A percentile compares a stretch with the other conserved stretches of the same genome.
Evolutionary conservation across 225 moss, liverwort and hornwort genomes (phyloP).

Genomic region (Polytrichum commune): DNA sequence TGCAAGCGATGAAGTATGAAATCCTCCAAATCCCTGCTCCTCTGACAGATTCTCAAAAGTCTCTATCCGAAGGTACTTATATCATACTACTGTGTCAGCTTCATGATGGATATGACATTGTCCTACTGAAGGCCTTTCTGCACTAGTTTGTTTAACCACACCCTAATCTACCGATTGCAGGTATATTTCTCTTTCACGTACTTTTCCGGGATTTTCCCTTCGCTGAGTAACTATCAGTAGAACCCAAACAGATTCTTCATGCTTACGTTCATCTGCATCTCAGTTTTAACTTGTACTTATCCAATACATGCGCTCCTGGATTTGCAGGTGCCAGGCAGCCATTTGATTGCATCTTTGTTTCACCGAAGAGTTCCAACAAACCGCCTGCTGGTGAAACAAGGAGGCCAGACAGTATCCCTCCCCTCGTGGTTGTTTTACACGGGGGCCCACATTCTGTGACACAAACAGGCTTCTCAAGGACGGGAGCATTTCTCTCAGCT

Average conservation of each 20-base stretch:
- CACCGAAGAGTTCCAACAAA: conserved; percentile 49
- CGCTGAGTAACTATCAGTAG: no score
- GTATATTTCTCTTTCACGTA: no score
- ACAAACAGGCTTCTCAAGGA: conserved; percentile 80
- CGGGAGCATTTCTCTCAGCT: conserved; percentile 72
- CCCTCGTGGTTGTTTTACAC: conserved; percentile 83
- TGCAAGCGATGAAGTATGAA: conserved; percentile 66
- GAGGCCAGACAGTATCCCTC: conserved; percentile 48
- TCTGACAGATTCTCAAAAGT: conserved; percentile 24
- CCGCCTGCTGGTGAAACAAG: conserved; percentile 31
- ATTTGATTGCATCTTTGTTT: conserved; percentile 79
- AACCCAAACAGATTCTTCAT: no score
- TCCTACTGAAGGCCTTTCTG: no score
- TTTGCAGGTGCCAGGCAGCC: conserved; percentile 60
- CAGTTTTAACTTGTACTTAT: no score
- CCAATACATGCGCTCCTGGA: not conserved
- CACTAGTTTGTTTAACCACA: no score
- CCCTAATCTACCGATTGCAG: no score
- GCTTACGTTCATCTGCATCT: no score
- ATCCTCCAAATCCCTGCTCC: conserved; percentile 65
- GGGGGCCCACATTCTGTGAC: conserved; percentile 92
- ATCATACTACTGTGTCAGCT: no score
- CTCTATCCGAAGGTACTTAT: conserved; percentile 46
- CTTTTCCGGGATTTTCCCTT: no score
- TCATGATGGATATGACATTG: no score